Evolutionary conservation across 2,329 filamentous ascomycete genomes (phyloP).

Genomic region (Huntiella decipiens): DNA sequence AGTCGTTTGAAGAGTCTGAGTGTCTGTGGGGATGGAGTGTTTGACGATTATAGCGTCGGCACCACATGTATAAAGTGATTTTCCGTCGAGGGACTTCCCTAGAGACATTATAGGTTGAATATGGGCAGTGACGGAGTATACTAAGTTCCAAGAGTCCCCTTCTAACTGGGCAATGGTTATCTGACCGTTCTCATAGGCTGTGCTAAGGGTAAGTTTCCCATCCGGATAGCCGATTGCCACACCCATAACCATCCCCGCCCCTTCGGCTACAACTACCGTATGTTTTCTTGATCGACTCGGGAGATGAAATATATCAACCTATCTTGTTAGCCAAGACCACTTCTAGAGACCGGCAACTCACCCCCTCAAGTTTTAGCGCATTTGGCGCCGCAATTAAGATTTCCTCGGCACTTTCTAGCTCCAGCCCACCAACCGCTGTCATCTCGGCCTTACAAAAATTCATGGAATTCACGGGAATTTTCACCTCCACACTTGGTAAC

Average conservation of each 20-base stretch:
- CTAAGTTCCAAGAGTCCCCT: constrained; percentile 24
- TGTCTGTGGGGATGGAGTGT: constrained; percentile 39
- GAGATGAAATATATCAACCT: constrained; percentile 69
- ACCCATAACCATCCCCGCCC: constrained; percentile 77
- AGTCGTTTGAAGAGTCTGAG: background rate
- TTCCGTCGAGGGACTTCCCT: constrained; percentile 29
- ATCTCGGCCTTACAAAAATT: constrained; percentile 59
- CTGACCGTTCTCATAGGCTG: constrained; percentile 74
- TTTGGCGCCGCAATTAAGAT: constrained; percentile 67
- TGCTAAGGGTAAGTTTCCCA: constrained; percentile 40
- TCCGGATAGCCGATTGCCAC: constrained; percentile 39
- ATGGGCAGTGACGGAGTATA: constrained; percentile 51
- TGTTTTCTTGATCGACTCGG: constrained; percentile 55
- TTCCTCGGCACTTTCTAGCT: constrained; percentile 18
- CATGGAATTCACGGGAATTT: constrained; percentile 73
- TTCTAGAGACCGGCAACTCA: constrained; percentile 19
- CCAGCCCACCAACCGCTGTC: constrained; percentile 12
- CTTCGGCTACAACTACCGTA: constrained; percentile 29
- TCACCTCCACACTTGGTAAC: constrained; percentile 64
- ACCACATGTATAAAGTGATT: constrained; percentile 57
- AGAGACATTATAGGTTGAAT: constrained; percentile 68
- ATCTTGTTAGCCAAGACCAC: background rate
- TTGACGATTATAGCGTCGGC: constrained; percentile 66
- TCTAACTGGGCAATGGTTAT: constrained; percentile 43
- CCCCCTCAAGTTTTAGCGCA: constrained; percentile 50